These are phyloP conservation scores for Grammothele lineata DNA, from an alignment of 768 basidiomycete genomes.

Conservation along the genomic window DNA sequence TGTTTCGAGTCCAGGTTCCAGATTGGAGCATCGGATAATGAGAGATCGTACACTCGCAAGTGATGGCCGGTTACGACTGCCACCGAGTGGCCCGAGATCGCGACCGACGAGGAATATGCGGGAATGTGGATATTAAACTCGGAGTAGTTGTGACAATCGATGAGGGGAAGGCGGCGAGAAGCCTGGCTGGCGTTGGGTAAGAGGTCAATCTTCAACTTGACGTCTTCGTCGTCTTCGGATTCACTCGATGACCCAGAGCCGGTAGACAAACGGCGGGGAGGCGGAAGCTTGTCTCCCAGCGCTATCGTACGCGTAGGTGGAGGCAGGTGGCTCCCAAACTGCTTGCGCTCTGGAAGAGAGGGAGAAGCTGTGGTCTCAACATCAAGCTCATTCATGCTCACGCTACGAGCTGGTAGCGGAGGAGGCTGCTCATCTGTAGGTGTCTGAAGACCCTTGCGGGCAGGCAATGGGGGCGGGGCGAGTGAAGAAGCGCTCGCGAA, in stretches of 20 bases:
- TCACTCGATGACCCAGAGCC: slow-evolving; percentile 40
- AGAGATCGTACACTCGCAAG: slow-evolving; percentile 60
- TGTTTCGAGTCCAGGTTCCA: slow-evolving; percentile 59
- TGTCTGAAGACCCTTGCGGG: slow-evolving; percentile 17
- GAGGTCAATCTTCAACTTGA: slow-evolving; percentile 41
- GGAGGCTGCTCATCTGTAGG: slow-evolving; percentile 12
- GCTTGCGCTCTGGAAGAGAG: slow-evolving; percentile 21
- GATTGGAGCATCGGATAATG: slow-evolving; percentile 40
- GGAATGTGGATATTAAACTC: slow-evolving; percentile 51
- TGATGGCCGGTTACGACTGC: slow-evolving; percentile 57
- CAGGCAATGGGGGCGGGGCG: slow-evolving; percentile 35
- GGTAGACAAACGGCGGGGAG: slow-evolving; percentile 36
- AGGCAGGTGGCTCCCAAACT: slow-evolving; percentile 41
- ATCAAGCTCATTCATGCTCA: slow-evolving; percentile 10
- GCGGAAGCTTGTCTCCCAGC: slow-evolving; percentile 65
- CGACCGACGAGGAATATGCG: slow-evolving; percentile 49
- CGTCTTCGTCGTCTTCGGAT: slow-evolving; percentile 53
- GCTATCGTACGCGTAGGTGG: slow-evolving; percentile 75
- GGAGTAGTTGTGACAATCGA: slow-evolving; percentile 30
- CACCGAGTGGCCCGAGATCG: slow-evolving; percentile 52
- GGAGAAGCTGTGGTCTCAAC: slow-evolving; percentile 1
- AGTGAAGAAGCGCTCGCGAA: slow-evolving; percentile 18
- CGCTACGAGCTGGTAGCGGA: slow-evolving; percentile 9
- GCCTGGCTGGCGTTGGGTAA: slow-evolving; percentile 69
- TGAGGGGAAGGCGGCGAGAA: slow-evolving; percentile 47